Evolutionary conservation across 805 yeast species (phyloP).

Genomic region (Zygosaccharomyces pseudorouxii): DNA sequence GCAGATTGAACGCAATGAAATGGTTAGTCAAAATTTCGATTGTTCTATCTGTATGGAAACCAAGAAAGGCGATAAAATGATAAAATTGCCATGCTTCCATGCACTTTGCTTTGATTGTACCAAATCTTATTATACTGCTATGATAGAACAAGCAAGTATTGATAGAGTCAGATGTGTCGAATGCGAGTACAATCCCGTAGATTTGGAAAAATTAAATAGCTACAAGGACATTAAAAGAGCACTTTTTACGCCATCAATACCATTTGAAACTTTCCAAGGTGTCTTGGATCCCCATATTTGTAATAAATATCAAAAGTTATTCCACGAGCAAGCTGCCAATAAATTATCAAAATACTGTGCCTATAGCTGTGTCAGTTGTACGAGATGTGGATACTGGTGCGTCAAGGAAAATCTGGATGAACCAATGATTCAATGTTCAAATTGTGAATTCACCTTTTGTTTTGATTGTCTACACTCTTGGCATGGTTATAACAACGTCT

Average conservation of each 20-base stretch:
- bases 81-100: slow-evolving; percentile 43
- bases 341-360: slow-evolving; percentile 45
- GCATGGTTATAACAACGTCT: slow-evolving; percentile 51
- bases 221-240: slow-evolving; percentile 34
- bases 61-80: slow-evolving; percentile 42
- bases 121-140: slow-evolving; percentile 38
- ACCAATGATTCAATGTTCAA: slow-evolving; percentile 44
- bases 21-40: slow-evolving; percentile 38
- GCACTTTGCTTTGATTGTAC: slow-evolving; percentile 46
- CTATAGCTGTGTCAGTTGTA: slow-evolving; percentile 47
- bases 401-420: slow-evolving; percentile 45
- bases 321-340: slow-evolving; percentile 39
- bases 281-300: slow-evolving; percentile 33
- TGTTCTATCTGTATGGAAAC: slow-evolving; percentile 57
- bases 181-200: slow-evolving; percentile 30
- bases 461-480: slow-evolving; percentile 53
- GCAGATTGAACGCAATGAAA: slow-evolving; percentile 26
- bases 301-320: slow-evolving; percentile 39
- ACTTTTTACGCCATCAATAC: slow-evolving; percentile 42
- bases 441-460: slow-evolving; percentile 53
- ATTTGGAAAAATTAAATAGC: slow-evolving; percentile 21
- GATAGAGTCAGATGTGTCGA: slow-evolving; percentile 56
- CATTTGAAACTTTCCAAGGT: slow-evolving; percentile 33
- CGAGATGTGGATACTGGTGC: slow-evolving; percentile 47
- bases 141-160: slow-evolving; percentile 46